Percentiles rank a stretch among this genome's conserved stretches.
Conservation (phyloP, 768 basidiomycete species). For the Trametes coccinea region DNA sequence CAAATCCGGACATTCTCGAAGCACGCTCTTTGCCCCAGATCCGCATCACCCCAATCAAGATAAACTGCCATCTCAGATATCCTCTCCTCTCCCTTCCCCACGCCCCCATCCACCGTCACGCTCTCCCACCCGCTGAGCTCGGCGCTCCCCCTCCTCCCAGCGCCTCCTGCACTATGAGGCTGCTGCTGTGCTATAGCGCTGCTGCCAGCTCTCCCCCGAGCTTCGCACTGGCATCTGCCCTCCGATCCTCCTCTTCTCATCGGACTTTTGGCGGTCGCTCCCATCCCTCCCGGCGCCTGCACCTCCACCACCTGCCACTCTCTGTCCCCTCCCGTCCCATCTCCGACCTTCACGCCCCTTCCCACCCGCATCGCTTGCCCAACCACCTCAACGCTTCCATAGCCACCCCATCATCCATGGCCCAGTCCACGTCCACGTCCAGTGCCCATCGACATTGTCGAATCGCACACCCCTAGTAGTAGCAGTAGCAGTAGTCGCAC, state of each 20-base stretch:
- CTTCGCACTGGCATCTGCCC: slow-evolving; percentile 1
- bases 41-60: slow-evolving; percentile 20
- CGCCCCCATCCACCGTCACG: not conserved
- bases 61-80: slow-evolving; percentile 15
- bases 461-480: not conserved
- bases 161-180: not conserved
- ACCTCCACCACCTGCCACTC: not conserved
- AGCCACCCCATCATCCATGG: slow-evolving; percentile 8
- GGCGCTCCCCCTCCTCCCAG: not conserved
- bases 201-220: slow-evolving; percentile 8
- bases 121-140: not conserved
- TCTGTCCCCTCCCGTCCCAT: slow-evolving; percentile 6
- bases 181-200: too few relatives aligned
- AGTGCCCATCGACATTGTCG: not conserved
- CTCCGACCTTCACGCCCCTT: slow-evolving; percentile 10
- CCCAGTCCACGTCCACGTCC: not conserved
- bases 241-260: slow-evolving; percentile 7
- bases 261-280: slow-evolving; percentile 22
- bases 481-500: too few relatives aligned
- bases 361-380: not conserved
- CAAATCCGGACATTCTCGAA: not conserved
- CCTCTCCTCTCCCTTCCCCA: not conserved
- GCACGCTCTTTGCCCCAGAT: slow-evolving; percentile 6
- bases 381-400: not conserved
- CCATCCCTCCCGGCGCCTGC: not conserved